Evolutionary conservation across 352 stramenopile genomes (phyloP).

Genomic region (Salisapilia sapeloensis): DNA sequence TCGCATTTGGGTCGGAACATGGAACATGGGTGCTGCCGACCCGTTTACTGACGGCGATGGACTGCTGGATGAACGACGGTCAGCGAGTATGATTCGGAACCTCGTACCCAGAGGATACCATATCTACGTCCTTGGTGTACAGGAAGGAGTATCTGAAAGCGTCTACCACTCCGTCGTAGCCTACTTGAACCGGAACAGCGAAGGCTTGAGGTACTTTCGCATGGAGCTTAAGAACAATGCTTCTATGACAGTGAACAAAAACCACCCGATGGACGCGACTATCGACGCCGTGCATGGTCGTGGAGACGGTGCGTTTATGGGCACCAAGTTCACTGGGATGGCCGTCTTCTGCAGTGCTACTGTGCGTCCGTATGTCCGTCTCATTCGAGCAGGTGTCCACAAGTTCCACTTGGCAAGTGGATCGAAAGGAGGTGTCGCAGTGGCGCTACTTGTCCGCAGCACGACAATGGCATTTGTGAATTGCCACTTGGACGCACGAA

Average conservation of each 20-base stretch:
- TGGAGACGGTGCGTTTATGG: constrained; percentile 65
- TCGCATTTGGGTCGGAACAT: constrained; percentile 68
- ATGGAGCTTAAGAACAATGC: constrained; percentile 64
- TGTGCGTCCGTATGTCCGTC: constrained; percentile 40
- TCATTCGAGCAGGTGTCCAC: constrained; percentile 54
- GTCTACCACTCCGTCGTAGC: constrained; percentile 65
- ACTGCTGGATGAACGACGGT: constrained; percentile 61
- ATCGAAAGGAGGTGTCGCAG: constrained; percentile 66
- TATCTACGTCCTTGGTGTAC: constrained; percentile 72
- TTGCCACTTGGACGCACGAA: constrained; percentile 68
- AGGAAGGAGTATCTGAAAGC: constrained; percentile 76
- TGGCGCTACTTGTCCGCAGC: constrained; percentile 52
- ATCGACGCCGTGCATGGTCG: constrained; percentile 68
- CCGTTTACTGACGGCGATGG: constrained; percentile 53
- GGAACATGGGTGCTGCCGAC: constrained; percentile 76
- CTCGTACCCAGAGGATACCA: constrained; percentile 71
- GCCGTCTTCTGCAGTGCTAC: constrained; percentile 50
- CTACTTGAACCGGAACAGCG: constrained; percentile 60
- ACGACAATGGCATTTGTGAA: constrained; percentile 77
- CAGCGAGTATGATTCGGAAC: constrained; percentile 45
- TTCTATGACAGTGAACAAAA: constrained; percentile 47
- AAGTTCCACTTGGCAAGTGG: constrained; percentile 72
- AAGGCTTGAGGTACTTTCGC: constrained; percentile 36
- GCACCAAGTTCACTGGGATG: constrained; percentile 74
- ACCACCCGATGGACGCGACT: constrained; percentile 36